Percentiles rank a stretch among this genome's conserved stretches.
phyloP scores from a whole-genome alignment of 306 rosid genomes.

The Cyclanthera cordifolia region DNA sequence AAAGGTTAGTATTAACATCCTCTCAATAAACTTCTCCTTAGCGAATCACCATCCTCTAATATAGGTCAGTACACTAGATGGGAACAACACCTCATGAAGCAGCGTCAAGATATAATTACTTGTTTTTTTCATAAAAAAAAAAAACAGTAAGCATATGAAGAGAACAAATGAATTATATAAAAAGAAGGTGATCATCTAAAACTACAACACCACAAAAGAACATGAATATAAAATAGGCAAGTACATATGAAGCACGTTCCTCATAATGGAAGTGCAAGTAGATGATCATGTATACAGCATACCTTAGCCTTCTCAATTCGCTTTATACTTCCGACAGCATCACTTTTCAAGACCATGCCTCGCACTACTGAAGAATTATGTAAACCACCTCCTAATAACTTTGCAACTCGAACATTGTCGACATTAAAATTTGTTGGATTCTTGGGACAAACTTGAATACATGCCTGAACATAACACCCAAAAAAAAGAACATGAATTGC shows the following conservation, averaged over 20 bases:
- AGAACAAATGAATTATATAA: background rate
- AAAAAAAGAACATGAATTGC: background rate
- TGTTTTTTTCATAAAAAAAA: too few relatives aligned
- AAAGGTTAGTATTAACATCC: background rate
- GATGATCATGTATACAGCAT: background rate
- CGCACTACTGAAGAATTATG: slow-evolving; percentile 61
- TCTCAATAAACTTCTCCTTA: background rate
- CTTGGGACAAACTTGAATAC: slow-evolving; percentile 90
- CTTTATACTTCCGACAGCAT: slow-evolving; percentile 72
- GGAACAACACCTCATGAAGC: background rate
- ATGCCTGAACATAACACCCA: slow-evolving; percentile 45
- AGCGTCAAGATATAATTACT: too few relatives aligned
- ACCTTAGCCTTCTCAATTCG: slow-evolving; percentile 73
- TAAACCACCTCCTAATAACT: slow-evolving; percentile 86
- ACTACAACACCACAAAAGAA: background rate
- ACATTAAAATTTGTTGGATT: slow-evolving; percentile 85
- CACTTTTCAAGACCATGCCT: slow-evolving; percentile 77
- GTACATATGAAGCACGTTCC: slow-evolving; percentile 5
- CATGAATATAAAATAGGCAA: background rate
- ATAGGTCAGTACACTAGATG: background rate
- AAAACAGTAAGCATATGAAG: background rate
- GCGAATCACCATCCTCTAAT: background rate
- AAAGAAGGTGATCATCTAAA: background rate
- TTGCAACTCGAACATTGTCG: slow-evolving; percentile 86
- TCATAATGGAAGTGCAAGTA: background rate